A percentile compares a stretch with the other conserved stretches of the same genome.
phyloP scores from a whole-genome alignment of 1,139 yeast genomes.

The Candida glucosophila region DNA sequence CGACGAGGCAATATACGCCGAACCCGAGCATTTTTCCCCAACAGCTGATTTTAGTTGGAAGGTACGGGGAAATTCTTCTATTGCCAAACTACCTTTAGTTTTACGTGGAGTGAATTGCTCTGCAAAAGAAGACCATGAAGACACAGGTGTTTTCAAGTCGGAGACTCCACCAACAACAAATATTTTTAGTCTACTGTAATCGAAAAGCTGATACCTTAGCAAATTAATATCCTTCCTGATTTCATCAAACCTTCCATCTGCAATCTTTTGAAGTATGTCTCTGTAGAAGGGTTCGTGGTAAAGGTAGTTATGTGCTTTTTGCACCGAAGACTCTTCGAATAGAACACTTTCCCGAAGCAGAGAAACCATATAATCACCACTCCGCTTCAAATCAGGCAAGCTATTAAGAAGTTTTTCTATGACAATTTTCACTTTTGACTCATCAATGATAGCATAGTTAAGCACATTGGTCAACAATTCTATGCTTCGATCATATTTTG shows the following conservation, averaged over 20 bases:
- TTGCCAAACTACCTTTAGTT: slow-evolving; percentile 10
- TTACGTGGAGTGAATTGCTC: slow-evolving; percentile 7
- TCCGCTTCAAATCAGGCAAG: slow-evolving; percentile 73
- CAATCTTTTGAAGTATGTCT: slow-evolving; percentile 41
- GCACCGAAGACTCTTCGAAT: slow-evolving; percentile 51
- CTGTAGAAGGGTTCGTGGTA: slow-evolving; percentile 52
- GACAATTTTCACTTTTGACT: slow-evolving; percentile 57
- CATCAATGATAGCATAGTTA: slow-evolving; percentile 62
- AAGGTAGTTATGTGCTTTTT: slow-evolving; percentile 60
- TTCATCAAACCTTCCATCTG: slow-evolving; percentile 38
- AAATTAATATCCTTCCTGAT: slow-evolving; percentile 48
- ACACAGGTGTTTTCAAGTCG: slow-evolving; percentile 44
- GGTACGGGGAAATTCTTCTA: slow-evolving; percentile 46
- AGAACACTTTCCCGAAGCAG: slow-evolving; percentile 51
- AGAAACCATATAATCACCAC: slow-evolving; percentile 63
- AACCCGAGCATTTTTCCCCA: slow-evolving; percentile 45
- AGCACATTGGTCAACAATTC: slow-evolving; percentile 68
- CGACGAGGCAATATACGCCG: slow-evolving; percentile 60
- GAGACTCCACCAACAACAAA: slow-evolving; percentile 64
- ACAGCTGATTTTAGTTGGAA: slow-evolving; percentile 44
- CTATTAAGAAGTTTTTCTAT: slow-evolving; percentile 70
- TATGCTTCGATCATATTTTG: slow-evolving; percentile 60
- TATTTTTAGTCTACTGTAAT: slow-evolving; percentile 53
- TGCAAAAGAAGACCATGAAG: slow-evolving; percentile 50
- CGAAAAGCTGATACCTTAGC: slow-evolving; percentile 51